A percentile compares a stretch with the other conserved stretches of the same genome.
Evolutionary conservation across 225 moss, liverwort and hornwort genomes (phyloP).

Genomic region (Pseudisothecium myosuroides): DNA sequence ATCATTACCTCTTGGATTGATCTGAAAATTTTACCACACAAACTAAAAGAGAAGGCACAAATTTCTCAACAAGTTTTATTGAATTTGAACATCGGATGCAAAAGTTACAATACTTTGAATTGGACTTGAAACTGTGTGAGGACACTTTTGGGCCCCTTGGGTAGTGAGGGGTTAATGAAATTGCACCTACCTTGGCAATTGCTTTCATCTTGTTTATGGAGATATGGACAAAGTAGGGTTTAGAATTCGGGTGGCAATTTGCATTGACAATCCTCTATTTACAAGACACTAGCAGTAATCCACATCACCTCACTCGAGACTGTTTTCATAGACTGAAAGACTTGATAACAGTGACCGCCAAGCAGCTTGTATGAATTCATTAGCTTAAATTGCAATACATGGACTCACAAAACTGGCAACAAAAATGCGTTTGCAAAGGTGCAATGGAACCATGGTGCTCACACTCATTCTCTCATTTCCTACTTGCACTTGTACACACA

Average conservation of each 20-base stretch:
- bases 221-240: background rate
- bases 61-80: too few relatives aligned
- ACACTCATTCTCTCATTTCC: background rate
- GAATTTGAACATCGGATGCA: too few relatives aligned
- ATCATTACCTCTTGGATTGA: too few relatives aligned
- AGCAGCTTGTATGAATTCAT: background rate
- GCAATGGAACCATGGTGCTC: background rate
- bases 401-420: rapidly evolving
- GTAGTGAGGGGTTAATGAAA: background rate
- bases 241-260: background rate
- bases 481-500: background rate
- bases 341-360: background rate
- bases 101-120: too few relatives aligned
- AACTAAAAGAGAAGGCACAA: too few relatives aligned
- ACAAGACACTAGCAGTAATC: background rate
- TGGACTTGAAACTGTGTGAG: too few relatives aligned
- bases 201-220: background rate
- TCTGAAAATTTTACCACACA: too few relatives aligned
- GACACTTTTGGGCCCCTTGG: too few relatives aligned
- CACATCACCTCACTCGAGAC: background rate
- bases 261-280: background rate
- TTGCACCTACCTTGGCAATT: background rate
- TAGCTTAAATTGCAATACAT: rapidly evolving
- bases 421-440: background rate
- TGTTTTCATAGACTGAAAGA: too few relatives aligned